Conservation (phyloP, 225 moss, liverwort and hornwort genomes). For the Takakia lepidozioides region DNA sequence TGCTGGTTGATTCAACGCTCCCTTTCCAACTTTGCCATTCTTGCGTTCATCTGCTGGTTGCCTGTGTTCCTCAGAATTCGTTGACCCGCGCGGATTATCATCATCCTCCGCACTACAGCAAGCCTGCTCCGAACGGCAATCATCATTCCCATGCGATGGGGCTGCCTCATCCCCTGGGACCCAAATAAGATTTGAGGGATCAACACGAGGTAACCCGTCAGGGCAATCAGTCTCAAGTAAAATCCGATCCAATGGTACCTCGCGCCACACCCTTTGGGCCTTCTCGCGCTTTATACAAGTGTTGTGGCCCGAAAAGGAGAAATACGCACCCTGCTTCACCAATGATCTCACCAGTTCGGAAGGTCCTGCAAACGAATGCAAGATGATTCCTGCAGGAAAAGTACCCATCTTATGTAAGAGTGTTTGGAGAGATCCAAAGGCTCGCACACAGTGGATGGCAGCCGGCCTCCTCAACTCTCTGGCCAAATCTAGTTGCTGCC, state of each 20-base stretch:
- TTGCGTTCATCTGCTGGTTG: background rate
- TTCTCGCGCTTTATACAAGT: constrained; percentile 51
- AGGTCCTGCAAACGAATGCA: constrained; percentile 73
- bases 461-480: constrained; percentile 68
- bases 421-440: constrained; percentile 40
- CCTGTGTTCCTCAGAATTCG: constrained; percentile 13
- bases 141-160: no score
- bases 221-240: constrained; percentile 87
- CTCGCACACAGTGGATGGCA: constrained; percentile 72
- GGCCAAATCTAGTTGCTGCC: constrained; percentile 68
- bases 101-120: constrained; percentile 13
- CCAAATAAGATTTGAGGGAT: constrained; percentile 31
- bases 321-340: constrained; percentile 49
- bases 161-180: constrained; percentile 50
- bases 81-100: background rate
- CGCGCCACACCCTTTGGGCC: constrained; percentile 32
- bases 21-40: constrained; percentile 12
- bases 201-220: constrained; percentile 58
- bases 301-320: constrained; percentile 74
- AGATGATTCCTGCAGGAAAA: constrained; percentile 76
- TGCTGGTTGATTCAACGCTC: constrained; percentile 78
- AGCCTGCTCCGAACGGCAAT: no score
- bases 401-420: constrained; percentile 63
- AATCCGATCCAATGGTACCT: constrained; percentile 64
- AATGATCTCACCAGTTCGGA: constrained; percentile 56